Percentiles rank a stretch among this genome's conserved stretches.
Conservation (phyloP, 768 basidiomycete genomes). For the Terana coerulea region DNA sequence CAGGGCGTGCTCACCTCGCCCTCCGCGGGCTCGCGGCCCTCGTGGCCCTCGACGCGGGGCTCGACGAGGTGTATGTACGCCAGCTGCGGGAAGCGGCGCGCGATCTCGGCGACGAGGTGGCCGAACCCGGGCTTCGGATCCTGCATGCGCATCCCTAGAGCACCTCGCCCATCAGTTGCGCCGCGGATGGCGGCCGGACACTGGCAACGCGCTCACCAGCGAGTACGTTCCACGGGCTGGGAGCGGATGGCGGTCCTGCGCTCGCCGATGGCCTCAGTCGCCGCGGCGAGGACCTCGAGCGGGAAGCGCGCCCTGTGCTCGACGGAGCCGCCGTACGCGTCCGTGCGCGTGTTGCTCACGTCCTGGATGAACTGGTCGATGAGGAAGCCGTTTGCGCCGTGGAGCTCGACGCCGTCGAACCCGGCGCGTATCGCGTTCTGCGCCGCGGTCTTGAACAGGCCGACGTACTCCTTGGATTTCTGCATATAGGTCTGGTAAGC, state of each 20-base stretch:
- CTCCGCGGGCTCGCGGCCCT: neutral
- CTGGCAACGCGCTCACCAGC: constrained; percentile 24
- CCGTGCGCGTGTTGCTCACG: constrained; percentile 37
- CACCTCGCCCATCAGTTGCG: neutral
- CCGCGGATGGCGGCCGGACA: neutral
- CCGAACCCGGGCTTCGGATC: constrained; percentile 53
- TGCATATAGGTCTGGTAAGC: neutral
- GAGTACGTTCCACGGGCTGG: constrained; percentile 29
- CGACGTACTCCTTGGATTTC: constrained; percentile 35
- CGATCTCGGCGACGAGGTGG: constrained; percentile 41
- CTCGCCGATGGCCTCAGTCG: constrained; percentile 37
- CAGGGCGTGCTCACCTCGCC: constrained; percentile 15
- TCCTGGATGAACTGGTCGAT: constrained; percentile 39
- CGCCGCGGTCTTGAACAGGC: constrained; percentile 21
- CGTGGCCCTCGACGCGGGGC: constrained; percentile 13
- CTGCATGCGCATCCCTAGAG: constrained; percentile 40
- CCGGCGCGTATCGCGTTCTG: constrained; percentile 34
- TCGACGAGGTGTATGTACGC: constrained; percentile 37
- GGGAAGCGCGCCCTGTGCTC: constrained; percentile 44
- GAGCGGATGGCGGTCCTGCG: constrained; percentile 36
- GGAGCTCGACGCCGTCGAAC: constrained; percentile 43
- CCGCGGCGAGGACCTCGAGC: constrained; percentile 38
- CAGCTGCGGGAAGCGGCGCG: constrained; percentile 35
- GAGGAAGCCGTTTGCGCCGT: constrained; percentile 29
- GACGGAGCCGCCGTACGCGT: constrained; percentile 46